Percentiles rank a stretch among this genome's conserved stretches.
These are phyloP conservation scores for Chrysopogon serrulatus DNA, from an alignment of 176 grass and related monocot species.

Conservation along the genomic window DNA sequence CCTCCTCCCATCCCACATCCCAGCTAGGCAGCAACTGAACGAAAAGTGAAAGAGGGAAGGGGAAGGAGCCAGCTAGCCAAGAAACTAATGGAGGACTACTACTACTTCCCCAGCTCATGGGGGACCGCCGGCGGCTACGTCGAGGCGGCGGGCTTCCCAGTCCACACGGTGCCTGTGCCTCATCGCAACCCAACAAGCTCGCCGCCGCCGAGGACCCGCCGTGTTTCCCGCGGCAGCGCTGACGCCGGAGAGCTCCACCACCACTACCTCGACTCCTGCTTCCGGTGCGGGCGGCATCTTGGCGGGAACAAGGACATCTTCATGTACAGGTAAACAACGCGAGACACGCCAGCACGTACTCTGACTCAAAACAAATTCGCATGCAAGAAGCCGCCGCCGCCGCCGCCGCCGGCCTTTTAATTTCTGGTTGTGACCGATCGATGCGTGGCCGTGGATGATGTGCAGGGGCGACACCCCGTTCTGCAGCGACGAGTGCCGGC, in stretches of 20 bases:
- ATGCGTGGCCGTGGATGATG: not conserved
- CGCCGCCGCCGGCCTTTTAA: too few species aligned
- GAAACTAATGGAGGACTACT: slow-evolving; percentile 26
- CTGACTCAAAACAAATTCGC: too few species aligned
- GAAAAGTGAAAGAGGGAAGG: not conserved
- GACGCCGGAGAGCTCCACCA: slow-evolving; percentile 23
- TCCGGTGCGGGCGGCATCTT: slow-evolving; percentile 52
- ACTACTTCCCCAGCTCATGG: not conserved
- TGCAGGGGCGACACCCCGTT: slow-evolving; percentile 73
- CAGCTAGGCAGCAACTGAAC: not conserved
- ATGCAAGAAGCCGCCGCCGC: not conserved
- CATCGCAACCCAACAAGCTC: not conserved
- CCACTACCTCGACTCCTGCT: slow-evolving; percentile 88
- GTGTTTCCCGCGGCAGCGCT: not conserved
- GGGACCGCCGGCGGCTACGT: not conserved
- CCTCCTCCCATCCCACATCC: not conserved
- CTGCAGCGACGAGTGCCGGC: slow-evolving; percentile 71
- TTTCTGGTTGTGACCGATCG: slow-evolving; percentile 1
- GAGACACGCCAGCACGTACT: not conserved
- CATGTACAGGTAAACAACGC: slow-evolving; percentile 74
- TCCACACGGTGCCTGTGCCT: not conserved
- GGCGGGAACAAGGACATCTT: slow-evolving; percentile 65
- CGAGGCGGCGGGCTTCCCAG: not conserved
- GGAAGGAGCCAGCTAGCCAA: not conserved
- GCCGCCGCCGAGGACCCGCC: not conserved